Evolutionary conservation across 1,284 basidiomycete genomes (phyloP).

Genomic region (Peniophora sp.): DNA sequence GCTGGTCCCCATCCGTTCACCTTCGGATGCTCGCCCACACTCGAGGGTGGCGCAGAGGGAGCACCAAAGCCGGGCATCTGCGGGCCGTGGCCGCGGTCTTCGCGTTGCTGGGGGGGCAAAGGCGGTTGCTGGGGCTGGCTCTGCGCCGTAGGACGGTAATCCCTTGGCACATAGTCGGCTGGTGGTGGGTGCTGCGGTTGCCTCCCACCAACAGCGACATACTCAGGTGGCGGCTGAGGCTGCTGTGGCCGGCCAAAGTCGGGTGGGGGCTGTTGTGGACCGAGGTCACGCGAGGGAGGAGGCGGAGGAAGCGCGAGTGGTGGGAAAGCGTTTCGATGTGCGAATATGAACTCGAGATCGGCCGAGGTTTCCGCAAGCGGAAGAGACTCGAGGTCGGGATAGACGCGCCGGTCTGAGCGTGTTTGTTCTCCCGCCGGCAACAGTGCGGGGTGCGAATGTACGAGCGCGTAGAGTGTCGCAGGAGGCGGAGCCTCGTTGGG

Average conservation of each 20-base stretch:
- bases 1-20: slow-evolving; percentile 11
- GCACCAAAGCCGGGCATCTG: background rate
- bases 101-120: background rate
- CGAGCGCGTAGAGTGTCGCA: slow-evolving; percentile 26
- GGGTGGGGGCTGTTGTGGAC: slow-evolving; percentile 4
- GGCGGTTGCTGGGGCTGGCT: background rate
- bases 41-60: background rate
- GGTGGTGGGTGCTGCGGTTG: too few relatives aligned
- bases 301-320: slow-evolving; percentile 20
- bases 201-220: too few relatives aligned
- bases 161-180: background rate
- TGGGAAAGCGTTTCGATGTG: slow-evolving; percentile 28
- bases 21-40: slow-evolving; percentile 3
- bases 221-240: background rate
- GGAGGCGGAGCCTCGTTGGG: slow-evolving; percentile 22
- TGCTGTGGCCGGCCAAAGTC: background rate
- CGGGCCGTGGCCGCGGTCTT: background rate
- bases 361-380: slow-evolving; percentile 39
- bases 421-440: slow-evolving; percentile 12
- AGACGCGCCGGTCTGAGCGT: slow-evolving; percentile 25
- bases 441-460: slow-evolving; percentile 22
- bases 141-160: background rate
- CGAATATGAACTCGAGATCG: slow-evolving; percentile 38
- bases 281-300: slow-evolving; percentile 11
- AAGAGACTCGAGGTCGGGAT: slow-evolving; percentile 48